Evolutionary conservation across 225 moss, liverwort and hornwort genomes (phyloP).

Genomic region (Pleurozium schreberi): DNA sequence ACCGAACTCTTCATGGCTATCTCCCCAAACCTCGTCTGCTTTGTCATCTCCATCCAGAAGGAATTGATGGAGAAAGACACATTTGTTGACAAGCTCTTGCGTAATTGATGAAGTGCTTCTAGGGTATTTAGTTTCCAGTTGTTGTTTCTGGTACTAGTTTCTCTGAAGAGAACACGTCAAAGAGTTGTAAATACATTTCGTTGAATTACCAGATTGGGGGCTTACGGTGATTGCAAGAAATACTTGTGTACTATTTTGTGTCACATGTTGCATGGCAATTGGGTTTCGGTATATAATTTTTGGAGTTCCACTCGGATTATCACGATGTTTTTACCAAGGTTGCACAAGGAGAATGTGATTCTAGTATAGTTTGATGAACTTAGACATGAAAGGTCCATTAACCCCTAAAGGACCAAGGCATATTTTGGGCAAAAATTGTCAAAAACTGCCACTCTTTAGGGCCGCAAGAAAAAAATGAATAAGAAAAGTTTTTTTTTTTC

Average conservation of each 20-base stretch:
- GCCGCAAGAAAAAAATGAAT: no score
- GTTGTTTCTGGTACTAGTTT: neutral
- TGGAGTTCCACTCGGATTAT: neutral
- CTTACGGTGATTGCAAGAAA: neutral
- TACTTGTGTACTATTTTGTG: neutral
- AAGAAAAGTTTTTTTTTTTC: no score
- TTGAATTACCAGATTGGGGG: neutral
- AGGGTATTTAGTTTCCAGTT: neutral
- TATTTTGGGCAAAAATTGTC: no score
- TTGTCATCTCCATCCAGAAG: neutral
- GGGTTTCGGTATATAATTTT: neutral
- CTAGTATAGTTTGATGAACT: no score
- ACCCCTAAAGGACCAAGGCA: no score
- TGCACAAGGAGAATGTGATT: neutral
- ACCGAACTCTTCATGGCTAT: neutral
- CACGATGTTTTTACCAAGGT: neutral
- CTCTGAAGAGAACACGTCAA: neutral
- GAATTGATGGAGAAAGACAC: neutral
- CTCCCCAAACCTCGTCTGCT: neutral
- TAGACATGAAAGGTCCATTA: no score
- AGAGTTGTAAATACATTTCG: conserved; percentile 5
- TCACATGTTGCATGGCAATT: neutral
- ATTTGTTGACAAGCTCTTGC: neutral
- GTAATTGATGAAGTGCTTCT: neutral
- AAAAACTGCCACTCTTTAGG: no score